Conservation (phyloP, 352 stramenopile species). For the Globisporangium paddicum region DNA sequence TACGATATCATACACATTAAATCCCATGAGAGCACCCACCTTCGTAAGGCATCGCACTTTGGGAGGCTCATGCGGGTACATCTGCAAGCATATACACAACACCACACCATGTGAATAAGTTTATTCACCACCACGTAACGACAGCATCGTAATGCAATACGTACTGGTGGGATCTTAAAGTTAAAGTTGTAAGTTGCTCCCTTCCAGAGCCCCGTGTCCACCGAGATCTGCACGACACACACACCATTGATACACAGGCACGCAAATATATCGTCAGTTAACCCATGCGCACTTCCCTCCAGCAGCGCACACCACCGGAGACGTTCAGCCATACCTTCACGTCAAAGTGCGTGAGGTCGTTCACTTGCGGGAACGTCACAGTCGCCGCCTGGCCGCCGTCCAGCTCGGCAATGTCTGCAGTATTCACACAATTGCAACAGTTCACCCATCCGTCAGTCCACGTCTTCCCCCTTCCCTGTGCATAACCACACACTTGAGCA, state of each 20-base stretch:
- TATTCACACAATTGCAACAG: background rate
- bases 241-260: too few relatives aligned
- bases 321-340: slow-evolving; percentile 69
- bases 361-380: slow-evolving; percentile 95
- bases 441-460: slow-evolving; percentile 4
- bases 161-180: slow-evolving; percentile 95
- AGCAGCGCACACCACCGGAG: too few relatives aligned
- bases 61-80: slow-evolving; percentile 96
- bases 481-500: background rate
- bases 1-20: background rate
- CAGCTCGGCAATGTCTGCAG: slow-evolving; percentile 97
- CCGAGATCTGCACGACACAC: slow-evolving; percentile 88
- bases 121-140: too few relatives aligned
- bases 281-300: too few relatives aligned
- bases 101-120: too few relatives aligned
- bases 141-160: background rate
- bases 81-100: slow-evolving; percentile 21
- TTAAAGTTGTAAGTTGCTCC: slow-evolving; percentile 96
- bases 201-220: slow-evolving; percentile 96
- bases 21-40: slow-evolving; percentile 23
- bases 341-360: slow-evolving; percentile 94
- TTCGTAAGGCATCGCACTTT: slow-evolving; percentile 97
- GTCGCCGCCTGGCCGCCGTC: slow-evolving; percentile 95
- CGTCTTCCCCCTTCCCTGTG: background rate
- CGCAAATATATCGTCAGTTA: too few relatives aligned